Percentiles rank a stretch among this genome's conserved stretches.
Evolutionary conservation across 2,329 filamentous ascomycete genomes (phyloP).

Genomic region (Claviceps africana): DNA sequence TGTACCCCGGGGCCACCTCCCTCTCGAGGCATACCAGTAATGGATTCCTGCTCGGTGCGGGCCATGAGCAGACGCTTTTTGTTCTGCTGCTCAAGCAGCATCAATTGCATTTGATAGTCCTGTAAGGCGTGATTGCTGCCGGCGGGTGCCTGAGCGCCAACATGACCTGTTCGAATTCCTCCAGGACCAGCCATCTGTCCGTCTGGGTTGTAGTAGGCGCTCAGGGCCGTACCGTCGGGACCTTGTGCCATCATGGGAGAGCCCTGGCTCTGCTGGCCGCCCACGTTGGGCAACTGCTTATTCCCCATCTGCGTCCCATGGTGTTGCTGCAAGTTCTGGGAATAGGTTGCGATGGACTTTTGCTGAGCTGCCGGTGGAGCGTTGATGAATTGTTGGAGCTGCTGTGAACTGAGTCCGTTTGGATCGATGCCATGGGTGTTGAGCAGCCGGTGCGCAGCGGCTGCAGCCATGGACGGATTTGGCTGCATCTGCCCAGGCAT

Average conservation of each 20-base stretch:
- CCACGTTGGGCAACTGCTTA: slow-evolving; percentile 62
- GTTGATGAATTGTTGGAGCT: slow-evolving; percentile 53
- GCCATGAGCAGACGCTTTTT: slow-evolving; percentile 79
- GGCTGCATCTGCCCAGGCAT: slow-evolving; percentile 56
- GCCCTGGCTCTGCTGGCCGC: slow-evolving; percentile 58
- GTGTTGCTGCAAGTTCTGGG: slow-evolving; percentile 70
- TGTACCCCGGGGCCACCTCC: slow-evolving; percentile 34
- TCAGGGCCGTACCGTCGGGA: slow-evolving; percentile 46
- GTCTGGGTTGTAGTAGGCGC: slow-evolving; percentile 47
- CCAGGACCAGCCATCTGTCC: slow-evolving; percentile 42
- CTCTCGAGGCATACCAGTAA: slow-evolving; percentile 33
- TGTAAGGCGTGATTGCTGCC: slow-evolving; percentile 66
- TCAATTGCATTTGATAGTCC: slow-evolving; percentile 82
- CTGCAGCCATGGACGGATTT: slow-evolving; percentile 34
- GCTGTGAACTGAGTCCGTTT: slow-evolving; percentile 55
- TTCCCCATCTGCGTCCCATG: slow-evolving; percentile 69
- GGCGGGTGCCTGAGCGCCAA: slow-evolving; percentile 31
- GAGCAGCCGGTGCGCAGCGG: slow-evolving; percentile 46
- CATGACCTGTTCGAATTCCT: slow-evolving; percentile 43
- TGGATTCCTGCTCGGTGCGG: slow-evolving; percentile 59
- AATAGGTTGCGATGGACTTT: slow-evolving; percentile 80
- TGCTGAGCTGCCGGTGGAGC: slow-evolving; percentile 50
- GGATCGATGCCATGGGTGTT: slow-evolving; percentile 62
- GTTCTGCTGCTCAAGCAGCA: slow-evolving; percentile 76
- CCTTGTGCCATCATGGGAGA: slow-evolving; percentile 71